phyloP scores from a whole-genome alignment of 805 yeast genomes.

The Cyberlindnera xishuangbannaensis region DNA sequence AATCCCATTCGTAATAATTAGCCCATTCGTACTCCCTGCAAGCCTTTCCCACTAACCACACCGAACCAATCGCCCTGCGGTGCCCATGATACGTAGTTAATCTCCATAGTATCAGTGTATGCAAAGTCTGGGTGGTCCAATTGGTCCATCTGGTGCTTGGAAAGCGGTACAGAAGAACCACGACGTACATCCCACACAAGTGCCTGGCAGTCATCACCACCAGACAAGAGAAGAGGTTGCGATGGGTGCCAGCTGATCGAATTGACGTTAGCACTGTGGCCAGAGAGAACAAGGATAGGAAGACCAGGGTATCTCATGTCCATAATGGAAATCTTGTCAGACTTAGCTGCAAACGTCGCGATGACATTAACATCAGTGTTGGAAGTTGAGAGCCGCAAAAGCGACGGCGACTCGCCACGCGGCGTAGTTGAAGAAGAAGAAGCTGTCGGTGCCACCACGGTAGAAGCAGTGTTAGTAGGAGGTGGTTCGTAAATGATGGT shows the following conservation, averaged over 20 bases:
- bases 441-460: conserved; percentile 1
- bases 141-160: neutral
- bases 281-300: conserved; percentile 66
- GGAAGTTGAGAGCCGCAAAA: conserved; percentile 71
- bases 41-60: conserved; percentile 35
- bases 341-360: conserved; percentile 75
- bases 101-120: conserved; percentile 60
- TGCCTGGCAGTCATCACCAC: conserved; percentile 73
- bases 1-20: neutral
- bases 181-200: conserved; percentile 54
- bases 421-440: neutral
- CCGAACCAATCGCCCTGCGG: conserved; percentile 79
- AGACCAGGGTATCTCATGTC: conserved; percentile 87
- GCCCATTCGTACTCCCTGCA: conserved; percentile 28
- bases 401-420: conserved; percentile 31
- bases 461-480: conserved; percentile 10
- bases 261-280: conserved; percentile 65
- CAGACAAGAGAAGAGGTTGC: conserved; percentile 51
- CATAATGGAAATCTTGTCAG: conserved; percentile 58
- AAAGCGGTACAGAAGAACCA: neutral
- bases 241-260: conserved; percentile 81
- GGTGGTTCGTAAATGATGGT: conserved; percentile 89
- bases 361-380: conserved; percentile 75
- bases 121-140: conserved; percentile 34
- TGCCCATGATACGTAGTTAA: conserved; percentile 74